These are phyloP conservation scores for Populus pruinosa DNA, from an alignment of 345 rosid genomes.

Conservation along the genomic window DNA sequence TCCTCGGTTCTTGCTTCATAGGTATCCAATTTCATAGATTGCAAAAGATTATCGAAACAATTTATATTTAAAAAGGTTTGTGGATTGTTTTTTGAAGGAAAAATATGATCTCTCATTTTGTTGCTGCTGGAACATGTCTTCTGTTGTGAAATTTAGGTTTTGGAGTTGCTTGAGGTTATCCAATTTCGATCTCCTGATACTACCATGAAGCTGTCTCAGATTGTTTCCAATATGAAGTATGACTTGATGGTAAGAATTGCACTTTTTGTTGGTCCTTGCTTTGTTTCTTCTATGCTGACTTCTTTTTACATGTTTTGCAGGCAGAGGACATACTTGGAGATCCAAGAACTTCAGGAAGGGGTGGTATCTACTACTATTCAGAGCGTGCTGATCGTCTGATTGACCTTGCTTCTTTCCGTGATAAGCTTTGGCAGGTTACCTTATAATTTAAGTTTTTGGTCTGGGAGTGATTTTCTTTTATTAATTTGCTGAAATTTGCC, in stretches of 20 bases:
- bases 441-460: neutral
- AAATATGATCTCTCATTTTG: conserved; percentile 13
- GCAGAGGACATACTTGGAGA: conserved; percentile 76
- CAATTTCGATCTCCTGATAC: conserved; percentile 87
- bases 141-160: conserved; percentile 48
- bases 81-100: conserved; percentile 3
- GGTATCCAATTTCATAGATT: neutral
- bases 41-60: neutral
- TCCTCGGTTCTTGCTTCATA: too few species aligned
- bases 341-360: conserved; percentile 64
- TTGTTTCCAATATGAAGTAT: conserved; percentile 57
- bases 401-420: conserved; percentile 71
- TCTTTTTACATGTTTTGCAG: conserved; percentile 35
- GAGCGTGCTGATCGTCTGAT: conserved; percentile 94
- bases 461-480: neutral
- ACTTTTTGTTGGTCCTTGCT: neutral
- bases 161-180: conserved; percentile 79
- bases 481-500: neutral
- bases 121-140: conserved; percentile 2
- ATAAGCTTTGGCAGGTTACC: conserved; percentile 80
- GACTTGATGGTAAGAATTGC: conserved; percentile 57
- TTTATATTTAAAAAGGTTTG: neutral
- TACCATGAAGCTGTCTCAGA: conserved; percentile 61
- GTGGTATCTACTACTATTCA: conserved; percentile 78
- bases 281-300: neutral